These are phyloP conservation scores for Catharanthus roseus DNA, from an alignment of 257 asterid genomes.

Conservation along the genomic window DNA sequence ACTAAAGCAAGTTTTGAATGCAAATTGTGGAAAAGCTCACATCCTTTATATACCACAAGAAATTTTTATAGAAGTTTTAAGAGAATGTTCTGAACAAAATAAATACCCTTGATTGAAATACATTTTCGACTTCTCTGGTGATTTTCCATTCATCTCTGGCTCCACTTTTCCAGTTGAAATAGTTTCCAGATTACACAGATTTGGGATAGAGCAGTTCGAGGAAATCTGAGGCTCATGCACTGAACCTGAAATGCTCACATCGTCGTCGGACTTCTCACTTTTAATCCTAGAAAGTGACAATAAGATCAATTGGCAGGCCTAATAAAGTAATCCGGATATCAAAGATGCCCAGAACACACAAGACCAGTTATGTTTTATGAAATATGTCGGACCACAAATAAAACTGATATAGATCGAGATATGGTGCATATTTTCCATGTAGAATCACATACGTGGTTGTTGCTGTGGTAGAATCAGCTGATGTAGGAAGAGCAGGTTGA, in stretches of 20 bases:
- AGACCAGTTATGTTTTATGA: not conserved
- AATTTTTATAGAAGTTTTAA: constrained; percentile 3
- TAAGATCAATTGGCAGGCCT: constrained; percentile 11
- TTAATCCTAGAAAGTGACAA: constrained; percentile 38
- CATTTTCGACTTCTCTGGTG: constrained; percentile 33
- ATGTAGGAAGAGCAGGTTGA: constrained; percentile 37
- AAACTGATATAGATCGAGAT: not conserved
- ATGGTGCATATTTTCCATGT: constrained; percentile 10
- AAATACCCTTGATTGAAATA: constrained; percentile 43
- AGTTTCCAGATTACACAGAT: constrained; percentile 39
- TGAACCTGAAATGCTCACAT: constrained; percentile 37
- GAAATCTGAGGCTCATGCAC: constrained; percentile 32
- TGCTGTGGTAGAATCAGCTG: constrained; percentile 32
- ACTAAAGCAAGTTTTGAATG: not conserved
- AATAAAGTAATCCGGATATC: not conserved
- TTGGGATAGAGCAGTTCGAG: constrained; percentile 25
- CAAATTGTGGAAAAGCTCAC: not conserved
- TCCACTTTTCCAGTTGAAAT: constrained; percentile 39
- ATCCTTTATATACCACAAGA: constrained; percentile 2
- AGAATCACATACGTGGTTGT: constrained; percentile 48
- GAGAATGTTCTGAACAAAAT: constrained; percentile 8
- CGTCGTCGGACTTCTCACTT: constrained; percentile 56
- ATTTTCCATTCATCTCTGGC: constrained; percentile 44
- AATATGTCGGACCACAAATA: constrained; percentile 8
- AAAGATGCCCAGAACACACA: too few relatives aligned